Evolutionary conservation across 2,329 filamentous ascomycete genomes (phyloP).

Genomic region (Aspergillus novofumigatus): DNA sequence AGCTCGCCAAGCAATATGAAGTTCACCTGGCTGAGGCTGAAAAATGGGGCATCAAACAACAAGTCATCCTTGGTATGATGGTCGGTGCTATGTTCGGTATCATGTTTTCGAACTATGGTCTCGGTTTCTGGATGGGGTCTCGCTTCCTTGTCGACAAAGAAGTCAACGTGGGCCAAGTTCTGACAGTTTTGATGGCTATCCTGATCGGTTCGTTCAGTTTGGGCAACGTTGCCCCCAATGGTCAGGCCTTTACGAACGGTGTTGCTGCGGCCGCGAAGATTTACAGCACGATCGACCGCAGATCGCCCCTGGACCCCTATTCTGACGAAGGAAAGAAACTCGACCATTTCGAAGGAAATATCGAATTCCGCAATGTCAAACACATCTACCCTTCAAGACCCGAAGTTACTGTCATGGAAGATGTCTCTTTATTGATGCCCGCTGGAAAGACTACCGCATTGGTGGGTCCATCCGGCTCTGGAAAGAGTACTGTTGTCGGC

Average conservation of each 20-base stretch:
- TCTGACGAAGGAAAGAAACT: constrained; percentile 68
- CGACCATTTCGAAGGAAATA: constrained; percentile 67
- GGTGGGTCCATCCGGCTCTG: constrained; percentile 89
- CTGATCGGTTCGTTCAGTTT: constrained; percentile 92
- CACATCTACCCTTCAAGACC: constrained; percentile 94
- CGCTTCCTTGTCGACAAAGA: constrained; percentile 65
- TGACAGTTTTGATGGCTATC: constrained; percentile 84
- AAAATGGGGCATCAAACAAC: constrained; percentile 70
- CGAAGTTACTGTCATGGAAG: constrained; percentile 83
- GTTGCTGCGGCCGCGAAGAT: constrained; percentile 87
- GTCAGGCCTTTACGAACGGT: constrained; percentile 79
- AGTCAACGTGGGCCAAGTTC: constrained; percentile 63
- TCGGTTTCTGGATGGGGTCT: constrained; percentile 86
- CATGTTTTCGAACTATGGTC: constrained; percentile 79
- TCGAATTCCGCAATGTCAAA: constrained; percentile 77
- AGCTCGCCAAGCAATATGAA: constrained; percentile 84
- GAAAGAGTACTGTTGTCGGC: constrained; percentile 92
- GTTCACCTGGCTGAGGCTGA: constrained; percentile 68
- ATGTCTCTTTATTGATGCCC: constrained; percentile 73
- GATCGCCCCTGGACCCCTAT: constrained; percentile 76
- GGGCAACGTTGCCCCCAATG: constrained; percentile 79
- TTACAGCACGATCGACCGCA: constrained; percentile 85
- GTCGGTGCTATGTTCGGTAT: constrained; percentile 78
- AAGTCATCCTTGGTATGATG: constrained; percentile 70
- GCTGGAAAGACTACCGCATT: constrained; percentile 90